Conservation (phyloP, 805 yeast species). For the Sugiyamaella lignohabitans region DNA sequence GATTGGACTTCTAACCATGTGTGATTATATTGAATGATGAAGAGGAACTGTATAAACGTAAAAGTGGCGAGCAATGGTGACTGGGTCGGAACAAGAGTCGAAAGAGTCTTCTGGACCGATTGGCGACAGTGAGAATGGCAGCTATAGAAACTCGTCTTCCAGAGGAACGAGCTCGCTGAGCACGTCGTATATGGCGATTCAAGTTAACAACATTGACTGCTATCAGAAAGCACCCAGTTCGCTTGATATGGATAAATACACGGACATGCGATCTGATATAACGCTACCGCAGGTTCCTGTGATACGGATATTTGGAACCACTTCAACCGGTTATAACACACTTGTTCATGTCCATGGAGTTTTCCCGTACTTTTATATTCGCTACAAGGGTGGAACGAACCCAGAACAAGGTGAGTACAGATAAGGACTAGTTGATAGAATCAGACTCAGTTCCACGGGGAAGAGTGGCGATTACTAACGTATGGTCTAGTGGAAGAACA, state of each 20-base stretch:
- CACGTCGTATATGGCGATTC: constrained; percentile 13
- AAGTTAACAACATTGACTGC: constrained; percentile 28
- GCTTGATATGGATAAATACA: constrained; percentile 7
- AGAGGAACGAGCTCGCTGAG: neutral
- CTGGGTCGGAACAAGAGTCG: too few species aligned
- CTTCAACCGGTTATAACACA: constrained; percentile 53
- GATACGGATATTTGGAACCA: constrained; percentile 67
- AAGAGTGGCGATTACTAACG: neutral
- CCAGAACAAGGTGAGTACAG: constrained; percentile 12
- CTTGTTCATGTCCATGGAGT: constrained; percentile 75
- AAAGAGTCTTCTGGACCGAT: neutral
- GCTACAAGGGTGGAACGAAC: constrained; percentile 42
- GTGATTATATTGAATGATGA: neutral
- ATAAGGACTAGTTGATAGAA: too few species aligned
- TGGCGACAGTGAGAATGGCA: neutral
- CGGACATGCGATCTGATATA: constrained; percentile 1
- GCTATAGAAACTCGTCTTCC: neutral
- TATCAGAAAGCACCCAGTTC: constrained; percentile 21
- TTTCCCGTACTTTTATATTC: constrained; percentile 73
- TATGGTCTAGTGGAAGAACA: constrained; percentile 13
- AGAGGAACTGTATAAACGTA: neutral
- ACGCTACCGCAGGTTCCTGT: constrained; percentile 53
- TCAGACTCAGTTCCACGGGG: too few species aligned
- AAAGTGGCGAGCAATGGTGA: too few species aligned
- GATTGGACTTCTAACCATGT: too few species aligned